A percentile compares a stretch with the other conserved stretches of the same genome.
Evolutionary conservation across 139 green algal genomes (phyloP).

Genomic region (Coccomyxa sp.): DNA sequence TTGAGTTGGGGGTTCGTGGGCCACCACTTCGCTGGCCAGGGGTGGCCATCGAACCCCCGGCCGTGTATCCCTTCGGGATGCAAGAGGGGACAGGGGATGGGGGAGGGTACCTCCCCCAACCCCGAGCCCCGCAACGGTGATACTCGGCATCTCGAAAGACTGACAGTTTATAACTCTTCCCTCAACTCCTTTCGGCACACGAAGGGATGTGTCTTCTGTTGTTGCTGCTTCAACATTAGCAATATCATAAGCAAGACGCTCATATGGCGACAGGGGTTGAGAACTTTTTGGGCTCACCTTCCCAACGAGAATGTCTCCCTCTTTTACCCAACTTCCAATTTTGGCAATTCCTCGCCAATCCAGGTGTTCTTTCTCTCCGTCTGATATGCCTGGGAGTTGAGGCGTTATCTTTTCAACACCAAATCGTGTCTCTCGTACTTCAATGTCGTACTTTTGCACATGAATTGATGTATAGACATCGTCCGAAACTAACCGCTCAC

Average conservation of each 20-base stretch:
- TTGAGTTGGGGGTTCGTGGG: no score
- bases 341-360: constrained; percentile 52
- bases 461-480: constrained; percentile 74
- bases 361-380: constrained; percentile 41
- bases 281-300: constrained; percentile 56
- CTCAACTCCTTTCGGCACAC: constrained; percentile 56
- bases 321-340: constrained; percentile 53
- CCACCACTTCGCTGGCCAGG: no score
- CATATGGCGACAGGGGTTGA: constrained; percentile 45
- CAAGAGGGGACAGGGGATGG: no score
- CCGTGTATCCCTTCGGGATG: no score
- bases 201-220: constrained; percentile 50
- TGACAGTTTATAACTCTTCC: constrained; percentile 48
- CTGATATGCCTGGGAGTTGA: constrained; percentile 47
- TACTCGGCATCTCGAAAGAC: background rate
- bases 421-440: constrained; percentile 49
- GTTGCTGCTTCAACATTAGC: constrained; percentile 39
- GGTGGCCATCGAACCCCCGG: no score
- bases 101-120: no score
- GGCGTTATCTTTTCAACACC: constrained; percentile 59
- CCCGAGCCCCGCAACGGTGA: no score
- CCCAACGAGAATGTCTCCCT: constrained; percentile 70
- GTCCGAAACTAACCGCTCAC: constrained; percentile 57
- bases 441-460: constrained; percentile 68
- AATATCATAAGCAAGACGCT: constrained; percentile 63